Evolutionary conservation across 495 filamentous ascomycete genomes (phyloP).

Genomic region (Trichoderma erinaceum): DNA sequence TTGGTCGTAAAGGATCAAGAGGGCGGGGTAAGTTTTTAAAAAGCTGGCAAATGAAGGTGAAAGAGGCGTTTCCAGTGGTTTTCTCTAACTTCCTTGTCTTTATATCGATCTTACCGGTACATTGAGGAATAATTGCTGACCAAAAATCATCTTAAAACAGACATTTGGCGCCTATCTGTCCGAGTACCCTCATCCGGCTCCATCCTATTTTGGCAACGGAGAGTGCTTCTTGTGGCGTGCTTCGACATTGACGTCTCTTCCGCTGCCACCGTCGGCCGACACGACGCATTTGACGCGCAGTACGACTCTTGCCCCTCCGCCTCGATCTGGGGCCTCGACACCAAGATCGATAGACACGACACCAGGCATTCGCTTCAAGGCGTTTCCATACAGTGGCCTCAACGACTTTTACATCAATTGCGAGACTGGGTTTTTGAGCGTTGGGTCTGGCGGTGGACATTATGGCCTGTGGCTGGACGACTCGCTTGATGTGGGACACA

Average conservation of each 20-base stretch:
- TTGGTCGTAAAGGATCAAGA: slow-evolving; percentile 73
- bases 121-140: background rate
- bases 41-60: background rate
- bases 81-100: background rate
- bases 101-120: background rate
- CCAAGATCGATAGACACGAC: slow-evolving; percentile 36
- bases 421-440: slow-evolving; percentile 73
- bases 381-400: slow-evolving; percentile 89
- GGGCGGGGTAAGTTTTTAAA: slow-evolving; percentile 54
- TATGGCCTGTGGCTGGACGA: slow-evolving; percentile 93
- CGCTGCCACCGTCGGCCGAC: slow-evolving; percentile 70
- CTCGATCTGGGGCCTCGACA: slow-evolving; percentile 27
- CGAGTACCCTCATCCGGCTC: slow-evolving; percentile 69
- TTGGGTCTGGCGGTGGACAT: slow-evolving; percentile 82
- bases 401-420: slow-evolving; percentile 98
- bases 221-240: slow-evolving; percentile 98
- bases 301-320: slow-evolving; percentile 51
- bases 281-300: slow-evolving; percentile 62
- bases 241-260: slow-evolving; percentile 52
- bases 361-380: slow-evolving; percentile 73
- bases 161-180: slow-evolving; percentile 94
- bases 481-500: slow-evolving; percentile 79
- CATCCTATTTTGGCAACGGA: slow-evolving; percentile 89
- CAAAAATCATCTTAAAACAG: slow-evolving; percentile 30
- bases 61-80: background rate